phyloP scores from a whole-genome alignment of 139 green algal species.

The Gonium pectorale region DNA sequence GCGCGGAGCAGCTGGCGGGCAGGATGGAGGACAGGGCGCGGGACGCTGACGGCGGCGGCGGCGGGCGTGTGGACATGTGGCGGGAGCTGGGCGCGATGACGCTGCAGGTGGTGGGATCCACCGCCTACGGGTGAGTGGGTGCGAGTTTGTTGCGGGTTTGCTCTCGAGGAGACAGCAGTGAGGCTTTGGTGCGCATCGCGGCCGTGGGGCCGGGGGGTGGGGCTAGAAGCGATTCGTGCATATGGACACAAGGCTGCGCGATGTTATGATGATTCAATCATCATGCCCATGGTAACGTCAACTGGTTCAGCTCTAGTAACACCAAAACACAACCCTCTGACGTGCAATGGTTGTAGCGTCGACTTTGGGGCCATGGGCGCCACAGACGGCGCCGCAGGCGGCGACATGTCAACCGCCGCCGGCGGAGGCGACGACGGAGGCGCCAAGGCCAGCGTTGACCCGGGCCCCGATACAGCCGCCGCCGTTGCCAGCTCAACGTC shows the following conservation, averaged over 20 bases:
- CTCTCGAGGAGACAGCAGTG: no score
- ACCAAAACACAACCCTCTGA: no score
- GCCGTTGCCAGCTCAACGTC: background rate
- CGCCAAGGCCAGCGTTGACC: background rate
- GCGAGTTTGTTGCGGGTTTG: background rate
- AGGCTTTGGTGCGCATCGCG: background rate
- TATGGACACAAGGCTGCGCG: background rate
- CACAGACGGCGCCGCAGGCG: background rate
- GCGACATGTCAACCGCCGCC: background rate
- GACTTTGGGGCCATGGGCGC: slow-evolving; percentile 5
- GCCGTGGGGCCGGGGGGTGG: background rate
- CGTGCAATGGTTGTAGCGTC: slow-evolving; percentile 4
- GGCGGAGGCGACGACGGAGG: background rate
- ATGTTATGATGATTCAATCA: background rate
- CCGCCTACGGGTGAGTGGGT: slow-evolving; percentile 67
- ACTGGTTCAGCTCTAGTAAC: no score
- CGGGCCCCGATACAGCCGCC: background rate
- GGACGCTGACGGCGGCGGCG: slow-evolving; percentile 32
- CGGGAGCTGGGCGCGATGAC: slow-evolving; percentile 65
- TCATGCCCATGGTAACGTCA: background rate
- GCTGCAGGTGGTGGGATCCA: slow-evolving; percentile 69
- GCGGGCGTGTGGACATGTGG: slow-evolving; percentile 57
- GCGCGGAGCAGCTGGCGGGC: slow-evolving; percentile 47
- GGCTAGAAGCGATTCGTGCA: no score
- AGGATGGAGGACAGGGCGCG: background rate